Evolutionary conservation across 2,329 filamentous ascomycete genomes (phyloP).

Genomic region (Aspergillus floridensis): DNA sequence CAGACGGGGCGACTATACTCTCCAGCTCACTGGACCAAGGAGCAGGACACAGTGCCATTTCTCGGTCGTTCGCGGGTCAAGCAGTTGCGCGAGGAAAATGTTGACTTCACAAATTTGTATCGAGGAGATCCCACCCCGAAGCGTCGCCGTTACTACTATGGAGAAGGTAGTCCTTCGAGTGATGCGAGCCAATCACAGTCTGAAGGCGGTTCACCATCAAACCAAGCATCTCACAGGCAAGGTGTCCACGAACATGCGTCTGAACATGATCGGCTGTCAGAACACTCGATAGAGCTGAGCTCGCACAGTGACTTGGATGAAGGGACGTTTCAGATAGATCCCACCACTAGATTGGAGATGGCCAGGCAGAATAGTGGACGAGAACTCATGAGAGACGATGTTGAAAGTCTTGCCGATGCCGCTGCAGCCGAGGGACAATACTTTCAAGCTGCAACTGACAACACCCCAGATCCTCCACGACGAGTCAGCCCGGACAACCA

Average conservation of each 20-base stretch:
- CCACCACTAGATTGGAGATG: constrained; percentile 22
- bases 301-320: constrained; percentile 23
- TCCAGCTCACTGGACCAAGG: constrained; percentile 30
- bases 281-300: constrained; percentile 26
- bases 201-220: constrained; percentile 13
- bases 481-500: constrained; percentile 18
- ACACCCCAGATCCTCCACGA: constrained; percentile 24
- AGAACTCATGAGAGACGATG: constrained; percentile 7
- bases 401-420: constrained; percentile 16
- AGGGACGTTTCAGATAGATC: constrained; percentile 24
- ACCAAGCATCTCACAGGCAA: constrained; percentile 15
- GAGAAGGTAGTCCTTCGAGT: constrained; percentile 31
- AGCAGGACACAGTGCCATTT: constrained; percentile 26
- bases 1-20: constrained; percentile 26
- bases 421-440: constrained; percentile 16
- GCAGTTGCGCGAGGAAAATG: constrained; percentile 34
- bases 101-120: constrained; percentile 35
- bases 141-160: constrained; percentile 37
- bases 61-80: constrained; percentile 34
- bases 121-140: constrained; percentile 36
- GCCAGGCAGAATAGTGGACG: constrained; percentile 14
- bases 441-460: constrained; percentile 14
- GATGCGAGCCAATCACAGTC: constrained; percentile 17
- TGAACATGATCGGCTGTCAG: constrained; percentile 22
- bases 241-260: constrained; percentile 15